Evolutionary conservation across 1,139 yeast species (phyloP).

Genomic region (Nakaseomyces uthaithaninus): DNA sequence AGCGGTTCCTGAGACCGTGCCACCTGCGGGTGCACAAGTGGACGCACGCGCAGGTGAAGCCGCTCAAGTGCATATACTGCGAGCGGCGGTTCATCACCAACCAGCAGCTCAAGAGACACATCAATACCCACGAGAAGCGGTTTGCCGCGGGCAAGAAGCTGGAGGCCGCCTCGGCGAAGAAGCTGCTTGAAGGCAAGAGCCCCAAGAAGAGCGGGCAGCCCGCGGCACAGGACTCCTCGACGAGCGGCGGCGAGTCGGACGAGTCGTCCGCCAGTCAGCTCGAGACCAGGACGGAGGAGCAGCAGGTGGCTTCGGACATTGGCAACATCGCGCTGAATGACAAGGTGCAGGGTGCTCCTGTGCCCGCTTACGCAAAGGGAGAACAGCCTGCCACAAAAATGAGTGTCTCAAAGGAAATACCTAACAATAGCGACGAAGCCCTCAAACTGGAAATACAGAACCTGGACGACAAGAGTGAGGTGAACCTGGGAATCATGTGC

Average conservation of each 20-base stretch:
- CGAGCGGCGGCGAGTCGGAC: no score
- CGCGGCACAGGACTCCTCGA: no score
- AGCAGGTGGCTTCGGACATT: slow-evolving; percentile 1
- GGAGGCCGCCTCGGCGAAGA: slow-evolving; percentile 1
- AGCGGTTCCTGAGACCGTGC: slow-evolving; percentile 59
- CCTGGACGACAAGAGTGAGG: not conserved
- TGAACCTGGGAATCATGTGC: slow-evolving; percentile 12
- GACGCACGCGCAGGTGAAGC: slow-evolving; percentile 57
- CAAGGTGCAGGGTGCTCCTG: no score
- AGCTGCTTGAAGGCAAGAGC: not conserved
- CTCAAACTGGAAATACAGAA: not conserved
- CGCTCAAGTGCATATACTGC: slow-evolving; percentile 56
- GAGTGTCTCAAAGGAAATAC: no score
- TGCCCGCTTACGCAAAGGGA: no score
- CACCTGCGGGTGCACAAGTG: slow-evolving; percentile 61
- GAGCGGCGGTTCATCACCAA: slow-evolving; percentile 51
- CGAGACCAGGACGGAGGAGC: no score
- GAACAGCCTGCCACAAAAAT: no score
- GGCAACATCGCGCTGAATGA: slow-evolving; percentile 4
- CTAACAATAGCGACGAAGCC: not conserved
- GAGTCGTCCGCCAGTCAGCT: no score
- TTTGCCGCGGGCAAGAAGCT: slow-evolving; percentile 7
- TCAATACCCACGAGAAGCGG: slow-evolving; percentile 44
- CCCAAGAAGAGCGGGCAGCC: not conserved
- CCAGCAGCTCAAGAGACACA: slow-evolving; percentile 77